Conservation (phyloP, 2,329 filamentous ascomycete species). For the Penicillium sp. region DNA sequence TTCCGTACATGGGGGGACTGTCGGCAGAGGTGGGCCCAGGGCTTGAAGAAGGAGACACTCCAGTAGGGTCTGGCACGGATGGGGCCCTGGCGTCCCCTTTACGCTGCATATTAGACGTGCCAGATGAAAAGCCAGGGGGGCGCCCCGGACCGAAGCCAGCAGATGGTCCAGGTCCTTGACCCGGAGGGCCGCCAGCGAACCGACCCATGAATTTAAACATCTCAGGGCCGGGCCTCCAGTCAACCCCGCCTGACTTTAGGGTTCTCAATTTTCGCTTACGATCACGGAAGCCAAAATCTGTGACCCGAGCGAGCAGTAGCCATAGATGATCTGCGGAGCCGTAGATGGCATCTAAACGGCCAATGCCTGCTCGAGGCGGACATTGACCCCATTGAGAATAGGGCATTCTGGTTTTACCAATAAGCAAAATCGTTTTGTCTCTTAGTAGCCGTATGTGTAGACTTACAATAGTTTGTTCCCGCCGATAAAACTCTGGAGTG, state of each 20-base stretch:
- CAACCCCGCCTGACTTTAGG: conserved; percentile 50
- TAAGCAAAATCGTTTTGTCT: conserved; percentile 19
- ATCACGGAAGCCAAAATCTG: conserved; percentile 70
- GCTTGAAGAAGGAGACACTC: not conserved
- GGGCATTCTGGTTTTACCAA: conserved; percentile 53
- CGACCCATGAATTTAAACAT: conserved; percentile 37
- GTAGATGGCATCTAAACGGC: conserved; percentile 67
- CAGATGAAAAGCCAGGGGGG: conserved; percentile 8
- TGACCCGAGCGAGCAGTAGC: conserved; percentile 68
- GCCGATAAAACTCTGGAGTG: conserved; percentile 80
- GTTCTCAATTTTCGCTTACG: conserved; percentile 66
- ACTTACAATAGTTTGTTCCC: conserved; percentile 77
- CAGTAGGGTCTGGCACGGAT: not conserved
- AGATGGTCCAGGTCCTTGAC: conserved; percentile 9
- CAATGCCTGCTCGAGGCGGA: conserved; percentile 71
- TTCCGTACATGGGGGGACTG: conserved; percentile 41
- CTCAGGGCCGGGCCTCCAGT: conserved; percentile 48
- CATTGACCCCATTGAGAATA: conserved; percentile 77
- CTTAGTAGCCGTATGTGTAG: not conserved
- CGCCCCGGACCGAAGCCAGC: conserved; percentile 8
- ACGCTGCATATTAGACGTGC: conserved; percentile 9
- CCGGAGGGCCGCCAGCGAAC: conserved; percentile 16
- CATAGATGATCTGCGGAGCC: conserved; percentile 83
- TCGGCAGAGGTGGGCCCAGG: conserved; percentile 8
- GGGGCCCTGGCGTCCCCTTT: conserved; percentile 5